Evolutionary conservation across 2,329 filamentous ascomycete genomes (phyloP).

Genomic region (Endothia cerciana): DNA sequence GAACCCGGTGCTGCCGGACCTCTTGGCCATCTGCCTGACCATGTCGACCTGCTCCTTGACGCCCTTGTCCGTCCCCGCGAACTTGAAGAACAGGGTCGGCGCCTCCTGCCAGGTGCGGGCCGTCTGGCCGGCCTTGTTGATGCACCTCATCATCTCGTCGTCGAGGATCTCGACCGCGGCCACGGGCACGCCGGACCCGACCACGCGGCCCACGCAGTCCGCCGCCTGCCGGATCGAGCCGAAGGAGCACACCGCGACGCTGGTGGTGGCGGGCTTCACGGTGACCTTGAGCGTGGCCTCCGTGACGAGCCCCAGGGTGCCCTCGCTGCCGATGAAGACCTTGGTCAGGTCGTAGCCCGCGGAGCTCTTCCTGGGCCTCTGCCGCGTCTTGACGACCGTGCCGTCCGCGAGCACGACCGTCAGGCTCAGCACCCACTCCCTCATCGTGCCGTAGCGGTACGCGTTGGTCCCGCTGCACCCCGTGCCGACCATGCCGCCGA

Average conservation of each 20-base stretch:
- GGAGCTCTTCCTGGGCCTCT: constrained; percentile 66
- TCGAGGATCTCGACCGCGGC: constrained; percentile 93
- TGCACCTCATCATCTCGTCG: constrained; percentile 81
- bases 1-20: constrained; percentile 68
- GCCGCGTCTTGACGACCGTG: constrained; percentile 78
- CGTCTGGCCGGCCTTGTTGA: constrained; percentile 69
- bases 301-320: constrained; percentile 87
- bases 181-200: constrained; percentile 79
- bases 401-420: constrained; percentile 85
- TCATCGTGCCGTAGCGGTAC: constrained; percentile 85
- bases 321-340: constrained; percentile 88
- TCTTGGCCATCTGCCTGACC: constrained; percentile 66
- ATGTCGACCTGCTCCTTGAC: constrained; percentile 80
- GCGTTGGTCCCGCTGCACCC: constrained; percentile 75
- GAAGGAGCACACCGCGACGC: constrained; percentile 73
- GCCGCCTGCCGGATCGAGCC: constrained; percentile 69
- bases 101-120: constrained; percentile 69
- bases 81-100: constrained; percentile 85
- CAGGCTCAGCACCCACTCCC: constrained; percentile 81
- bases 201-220: constrained; percentile 78
- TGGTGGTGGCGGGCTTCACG: constrained; percentile 76
- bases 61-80: constrained; percentile 68
- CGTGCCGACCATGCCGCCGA: constrained; percentile 79
- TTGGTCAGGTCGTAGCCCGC: constrained; percentile 91
- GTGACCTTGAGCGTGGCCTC: constrained; percentile 89